Conservation (phyloP, 2,329 filamentous ascomycete species). For the Epichloe hybrida region DNA sequence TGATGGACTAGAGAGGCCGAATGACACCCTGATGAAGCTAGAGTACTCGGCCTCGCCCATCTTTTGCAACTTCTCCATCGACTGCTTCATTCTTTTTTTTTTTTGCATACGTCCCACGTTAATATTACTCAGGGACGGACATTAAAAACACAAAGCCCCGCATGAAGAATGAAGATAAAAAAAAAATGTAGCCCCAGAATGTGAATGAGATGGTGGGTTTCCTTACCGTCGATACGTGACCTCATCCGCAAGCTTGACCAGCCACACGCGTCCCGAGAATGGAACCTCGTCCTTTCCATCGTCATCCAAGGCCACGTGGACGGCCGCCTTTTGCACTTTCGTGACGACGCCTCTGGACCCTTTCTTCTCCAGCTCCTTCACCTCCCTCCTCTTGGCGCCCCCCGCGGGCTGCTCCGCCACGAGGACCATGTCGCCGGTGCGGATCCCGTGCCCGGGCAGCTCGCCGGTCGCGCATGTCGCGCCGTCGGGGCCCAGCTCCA, state of each 20-base stretch:
- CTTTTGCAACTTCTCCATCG: conserved; percentile 45
- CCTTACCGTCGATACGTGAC: conserved; percentile 46
- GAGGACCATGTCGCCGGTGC: conserved; percentile 65
- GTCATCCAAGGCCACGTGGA: conserved; percentile 60
- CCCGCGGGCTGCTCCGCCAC: conserved; percentile 64
- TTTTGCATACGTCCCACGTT: background rate
- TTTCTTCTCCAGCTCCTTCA: conserved; percentile 54
- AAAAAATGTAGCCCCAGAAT: background rate
- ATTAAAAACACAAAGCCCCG: background rate
- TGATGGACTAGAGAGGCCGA: conserved; percentile 42
- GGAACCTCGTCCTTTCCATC: conserved; percentile 40
- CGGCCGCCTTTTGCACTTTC: conserved; percentile 40
- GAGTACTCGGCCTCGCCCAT: conserved; percentile 47
- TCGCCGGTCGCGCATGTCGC: conserved; percentile 43
- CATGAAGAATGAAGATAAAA: background rate
- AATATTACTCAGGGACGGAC: too few species aligned
- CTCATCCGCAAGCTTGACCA: conserved; percentile 55
- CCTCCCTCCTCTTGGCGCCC: conserved; percentile 57
- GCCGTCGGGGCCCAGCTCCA: conserved; percentile 66
- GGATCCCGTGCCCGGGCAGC: conserved; percentile 61
- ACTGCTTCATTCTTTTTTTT: conserved; percentile 42
- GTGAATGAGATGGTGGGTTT: background rate
- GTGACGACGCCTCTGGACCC: conserved; percentile 60
- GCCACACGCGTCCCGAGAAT: conserved; percentile 40
- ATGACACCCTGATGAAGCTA: conserved; percentile 46